Percentiles rank a stretch among this genome's conserved stretches.
Conservation (phyloP, 176 grass and related monocot genomes). For the Guadua angustifolia region DNA sequence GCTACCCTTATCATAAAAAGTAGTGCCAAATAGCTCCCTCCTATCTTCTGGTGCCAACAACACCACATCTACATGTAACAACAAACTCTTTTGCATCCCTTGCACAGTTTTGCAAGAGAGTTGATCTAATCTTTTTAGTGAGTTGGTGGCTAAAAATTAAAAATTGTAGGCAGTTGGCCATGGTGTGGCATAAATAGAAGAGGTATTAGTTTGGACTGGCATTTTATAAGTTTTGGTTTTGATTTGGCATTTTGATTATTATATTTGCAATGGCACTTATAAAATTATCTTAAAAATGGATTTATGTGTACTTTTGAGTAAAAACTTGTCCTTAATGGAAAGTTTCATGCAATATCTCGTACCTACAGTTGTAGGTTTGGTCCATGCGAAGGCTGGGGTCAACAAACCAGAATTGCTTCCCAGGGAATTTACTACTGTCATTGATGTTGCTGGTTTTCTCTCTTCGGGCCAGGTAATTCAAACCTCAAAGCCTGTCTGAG, state of each 20-base stretch:
- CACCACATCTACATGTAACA: no score
- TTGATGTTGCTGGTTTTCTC: slow-evolving; percentile 94
- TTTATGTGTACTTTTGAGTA: not conserved
- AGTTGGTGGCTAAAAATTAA: not conserved
- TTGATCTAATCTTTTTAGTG: not conserved
- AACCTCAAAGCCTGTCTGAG: not conserved
- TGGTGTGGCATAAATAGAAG: not conserved
- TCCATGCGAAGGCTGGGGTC: slow-evolving; percentile 78
- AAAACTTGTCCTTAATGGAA: not conserved
- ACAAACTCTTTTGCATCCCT: not conserved
- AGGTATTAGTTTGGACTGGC: not conserved
- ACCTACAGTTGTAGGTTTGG: slow-evolving; percentile 58
- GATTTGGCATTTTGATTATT: not conserved
- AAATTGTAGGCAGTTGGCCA: no score
- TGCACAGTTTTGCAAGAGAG: not conserved
- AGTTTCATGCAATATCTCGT: slow-evolving; percentile 7
- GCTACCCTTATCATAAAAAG: not conserved
- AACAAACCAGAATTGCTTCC: slow-evolving; percentile 91
- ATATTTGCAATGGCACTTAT: not conserved
- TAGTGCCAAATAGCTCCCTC: not conserved
- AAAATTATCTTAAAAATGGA: not conserved
- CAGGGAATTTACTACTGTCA: slow-evolving; percentile 88
- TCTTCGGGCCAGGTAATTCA: slow-evolving; percentile 77
- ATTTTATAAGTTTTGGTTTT: not conserved
- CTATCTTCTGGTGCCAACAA: not conserved